Evolutionary conservation across 179 eudicot genomes (phyloP), one percentile per base, ranked within the genome.

Genomic region (Beta corolliflora): DNA sequence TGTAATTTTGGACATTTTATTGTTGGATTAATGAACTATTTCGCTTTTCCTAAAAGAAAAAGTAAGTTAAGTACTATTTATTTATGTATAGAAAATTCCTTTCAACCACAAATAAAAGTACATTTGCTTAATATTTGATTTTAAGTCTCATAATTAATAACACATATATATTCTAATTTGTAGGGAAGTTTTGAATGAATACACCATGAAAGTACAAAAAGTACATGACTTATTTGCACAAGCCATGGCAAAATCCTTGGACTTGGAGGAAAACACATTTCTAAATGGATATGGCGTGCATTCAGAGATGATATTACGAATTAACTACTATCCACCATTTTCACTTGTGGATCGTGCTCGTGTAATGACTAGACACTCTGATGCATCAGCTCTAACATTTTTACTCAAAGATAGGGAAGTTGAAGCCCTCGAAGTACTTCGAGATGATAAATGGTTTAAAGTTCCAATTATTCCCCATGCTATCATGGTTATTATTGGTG

Each of bases 401-500:
- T 81, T 91, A 5, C 44, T 89, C 41, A 90, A 86, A 81, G 89
- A 87, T 66, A 72, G 85, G 23, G 80, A 83, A n/a, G 73, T 88
- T 3, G 85, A 83, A 64, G 90, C 84, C 72, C 87, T 89, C 44
- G 89, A 89, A 80, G 82, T 91, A 44, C 77, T 65, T 19, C 84
- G 82, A 31, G 80, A 85, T n/a, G 90, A 75, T 55, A 29, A 6
- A 1, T 91, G 93, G 90, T 73, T 80, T 14, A 89, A 87, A 31
- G 89, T 86, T 11, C 79, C 89, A 15, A 84, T 86, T 14, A 66
- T 85, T 59, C 87, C 89, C 12, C 31, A 80, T 69, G 86, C 91
- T 8, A 50, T 89, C 36, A 86, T 91, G 59, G 87, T 91, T 54
- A 89, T 89, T 52, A 81, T 88, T 56, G 92, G 91, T 0, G 89